Base-by-base conservation (phyloP, 1,284 basidiomycete species). In the Ganoderma lucidum region DNA sequence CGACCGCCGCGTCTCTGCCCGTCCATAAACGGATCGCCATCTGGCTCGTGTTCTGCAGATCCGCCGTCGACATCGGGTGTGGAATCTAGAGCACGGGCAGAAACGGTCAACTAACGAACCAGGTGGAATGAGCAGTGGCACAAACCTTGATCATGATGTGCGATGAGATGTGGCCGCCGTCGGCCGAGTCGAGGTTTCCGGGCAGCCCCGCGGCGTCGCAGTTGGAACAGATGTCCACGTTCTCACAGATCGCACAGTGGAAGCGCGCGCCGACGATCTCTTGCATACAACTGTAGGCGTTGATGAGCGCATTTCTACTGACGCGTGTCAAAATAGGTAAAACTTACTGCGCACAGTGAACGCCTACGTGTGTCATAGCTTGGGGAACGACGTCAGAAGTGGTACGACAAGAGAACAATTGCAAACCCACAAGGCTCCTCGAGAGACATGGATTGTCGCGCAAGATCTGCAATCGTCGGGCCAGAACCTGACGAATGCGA, bases 81-180 rank as follows among this genome's bases (percentile, higher is more conserved):
- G 95, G 95, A 53, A 96, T 96, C 94, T 96, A 72, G 5, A 23
- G 35, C 28, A 6, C 53, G 30, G 8, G 41, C 6, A 41, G 9
- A 30, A 12, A 48, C 32, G 44, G 23, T 51, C 45, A 51, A 3
- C 32, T 28, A 28, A 42, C 10, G 42, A 30, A 28, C 23, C 28
- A 5, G 23, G 30, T 23, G 32, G 66, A 35, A 63, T n/a, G 48
- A 51, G 12, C 55, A 30, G 62, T 39, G 19, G 19, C 12, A 69
- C 66, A 66, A 66, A 94, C 95, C 89, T 97, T 97, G 81, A 97
- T 95, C 87, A 96, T 89, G 75, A 96, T 95, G 77, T 97, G 96
- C 6, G 92, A 92, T 10, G 92, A 93, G 68, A 85, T 86, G 74
- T 95, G 93, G 0, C 92, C 93, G 9, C 89, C 90, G 58, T 94